phyloP scores from a whole-genome alignment of 768 basidiomycete species.

The Kwoniella dendrophila region DNA sequence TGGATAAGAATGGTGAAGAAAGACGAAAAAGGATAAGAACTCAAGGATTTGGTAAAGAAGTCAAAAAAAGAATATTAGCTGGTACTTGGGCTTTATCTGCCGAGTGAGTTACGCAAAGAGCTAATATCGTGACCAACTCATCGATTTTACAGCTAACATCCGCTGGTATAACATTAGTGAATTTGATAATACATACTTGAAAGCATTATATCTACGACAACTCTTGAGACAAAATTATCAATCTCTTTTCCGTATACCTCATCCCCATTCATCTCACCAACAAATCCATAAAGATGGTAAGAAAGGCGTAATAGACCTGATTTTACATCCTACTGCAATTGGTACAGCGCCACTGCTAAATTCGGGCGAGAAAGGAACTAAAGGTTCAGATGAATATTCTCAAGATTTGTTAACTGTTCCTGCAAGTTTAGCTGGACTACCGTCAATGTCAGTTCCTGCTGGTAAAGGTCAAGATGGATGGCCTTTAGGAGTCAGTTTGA shows the following conservation, averaged over 20 bases:
- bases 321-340: conserved; percentile 85
- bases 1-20: conserved; percentile 59
- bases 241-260: conserved; percentile 65
- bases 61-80: conserved; percentile 79
- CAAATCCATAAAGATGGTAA: neutral
- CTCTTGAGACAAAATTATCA: conserved; percentile 74
- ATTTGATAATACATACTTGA: conserved; percentile 96
- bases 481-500: conserved; percentile 81
- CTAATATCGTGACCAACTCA: too few species aligned
- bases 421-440: conserved; percentile 84
- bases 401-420: conserved; percentile 93
- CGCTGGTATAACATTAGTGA: conserved; percentile 67
- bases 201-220: conserved; percentile 79
- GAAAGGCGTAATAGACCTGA: conserved; percentile 69
- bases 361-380: conserved; percentile 58
- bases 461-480: conserved; percentile 64
- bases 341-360: conserved; percentile 72
- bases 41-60: conserved; percentile 77
- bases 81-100: conserved; percentile 91
- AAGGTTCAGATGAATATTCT: conserved; percentile 66
- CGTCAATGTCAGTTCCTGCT: conserved; percentile 73
- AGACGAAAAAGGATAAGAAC: conserved; percentile 58
- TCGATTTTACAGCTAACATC: too few species aligned
- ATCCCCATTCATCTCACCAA: conserved; percentile 55
- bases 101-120: conserved; percentile 76